A percentile compares a stretch with the other conserved stretches of the same genome.
Conservation (phyloP, 139 green algal species). For the Chlamydomonas asymmetrica region DNA sequence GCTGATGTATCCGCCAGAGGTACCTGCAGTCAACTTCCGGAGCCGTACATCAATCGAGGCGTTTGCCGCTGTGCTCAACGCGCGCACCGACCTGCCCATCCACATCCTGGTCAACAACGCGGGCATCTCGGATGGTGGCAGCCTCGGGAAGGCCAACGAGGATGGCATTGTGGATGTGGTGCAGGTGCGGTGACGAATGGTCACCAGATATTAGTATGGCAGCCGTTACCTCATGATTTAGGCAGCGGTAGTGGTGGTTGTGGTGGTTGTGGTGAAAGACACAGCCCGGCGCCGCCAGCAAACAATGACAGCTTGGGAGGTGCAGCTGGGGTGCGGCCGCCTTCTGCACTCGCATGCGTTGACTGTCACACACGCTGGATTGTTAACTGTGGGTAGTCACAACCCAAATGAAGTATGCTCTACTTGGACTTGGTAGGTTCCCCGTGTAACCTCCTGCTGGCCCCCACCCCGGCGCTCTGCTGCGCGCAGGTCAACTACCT, state of each 20-base stretch:
- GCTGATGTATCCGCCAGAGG: background rate
- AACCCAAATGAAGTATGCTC: background rate
- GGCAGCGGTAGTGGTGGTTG: background rate
- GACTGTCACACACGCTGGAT: background rate
- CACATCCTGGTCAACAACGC: constrained; percentile 62
- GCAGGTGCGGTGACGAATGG: constrained; percentile 4
- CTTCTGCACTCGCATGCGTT: background rate
- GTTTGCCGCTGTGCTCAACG: constrained; percentile 7
- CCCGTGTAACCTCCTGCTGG: background rate
- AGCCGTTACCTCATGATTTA: background rate
- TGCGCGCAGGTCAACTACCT: constrained; percentile 65
- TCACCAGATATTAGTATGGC: background rate
- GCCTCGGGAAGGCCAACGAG: background rate
- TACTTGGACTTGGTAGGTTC: background rate
- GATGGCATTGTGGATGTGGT: background rate
- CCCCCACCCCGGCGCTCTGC: background rate
- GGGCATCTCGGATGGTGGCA: constrained; percentile 7
- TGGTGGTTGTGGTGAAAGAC: too few relatives aligned
- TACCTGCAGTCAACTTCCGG: constrained; percentile 10
- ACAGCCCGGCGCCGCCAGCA: too few relatives aligned
- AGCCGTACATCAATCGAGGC: constrained; percentile 4
- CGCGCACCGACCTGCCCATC: constrained; percentile 25
- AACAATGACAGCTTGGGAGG: too few relatives aligned
- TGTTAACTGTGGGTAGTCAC: background rate
- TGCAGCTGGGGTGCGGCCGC: too few relatives aligned